These are phyloP conservation scores for Pseudoturritis turrita DNA, from an alignment of 345 rosid genomes.

Conservation along the genomic window DNA sequence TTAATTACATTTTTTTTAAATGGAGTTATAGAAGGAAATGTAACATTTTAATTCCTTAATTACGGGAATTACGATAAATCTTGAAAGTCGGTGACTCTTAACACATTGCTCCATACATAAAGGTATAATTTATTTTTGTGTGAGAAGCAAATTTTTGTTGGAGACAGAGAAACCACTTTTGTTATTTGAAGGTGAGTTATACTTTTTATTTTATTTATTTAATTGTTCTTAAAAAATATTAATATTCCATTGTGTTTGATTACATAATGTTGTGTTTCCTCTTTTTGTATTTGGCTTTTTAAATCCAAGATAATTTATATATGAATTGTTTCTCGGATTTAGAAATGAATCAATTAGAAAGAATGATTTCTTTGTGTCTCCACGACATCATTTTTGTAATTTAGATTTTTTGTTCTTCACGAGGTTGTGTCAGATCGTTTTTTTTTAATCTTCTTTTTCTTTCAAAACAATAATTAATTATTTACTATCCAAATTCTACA, in stretches of 20 bases:
- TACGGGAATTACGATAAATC: slow-evolving; percentile 10
- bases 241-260: background rate
- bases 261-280: background rate
- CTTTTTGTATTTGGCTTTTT: slow-evolving; percentile 27
- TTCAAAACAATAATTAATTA: background rate
- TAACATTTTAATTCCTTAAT: background rate
- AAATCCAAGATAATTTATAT: background rate
- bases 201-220: background rate
- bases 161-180: background rate
- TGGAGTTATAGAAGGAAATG: slow-evolving; percentile 1
- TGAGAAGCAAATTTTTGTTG: background rate
- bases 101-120: slow-evolving; percentile 21
- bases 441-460: background rate
- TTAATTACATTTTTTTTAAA: background rate
- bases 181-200: slow-evolving; percentile 20
- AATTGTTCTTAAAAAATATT: background rate
- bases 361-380: slow-evolving; percentile 26
- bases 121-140: background rate
- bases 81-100: background rate
- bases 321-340: slow-evolving; percentile 2
- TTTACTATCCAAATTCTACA: background rate
- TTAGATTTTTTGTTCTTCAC: slow-evolving; percentile 63
- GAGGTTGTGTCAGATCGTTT: slow-evolving; percentile 66
- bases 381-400: slow-evolving; percentile 53
- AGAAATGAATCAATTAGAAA: slow-evolving; percentile 1